Base-by-base conservation (phyloP, 805 yeast genomes). In the Ascoidea tarda region DNA sequence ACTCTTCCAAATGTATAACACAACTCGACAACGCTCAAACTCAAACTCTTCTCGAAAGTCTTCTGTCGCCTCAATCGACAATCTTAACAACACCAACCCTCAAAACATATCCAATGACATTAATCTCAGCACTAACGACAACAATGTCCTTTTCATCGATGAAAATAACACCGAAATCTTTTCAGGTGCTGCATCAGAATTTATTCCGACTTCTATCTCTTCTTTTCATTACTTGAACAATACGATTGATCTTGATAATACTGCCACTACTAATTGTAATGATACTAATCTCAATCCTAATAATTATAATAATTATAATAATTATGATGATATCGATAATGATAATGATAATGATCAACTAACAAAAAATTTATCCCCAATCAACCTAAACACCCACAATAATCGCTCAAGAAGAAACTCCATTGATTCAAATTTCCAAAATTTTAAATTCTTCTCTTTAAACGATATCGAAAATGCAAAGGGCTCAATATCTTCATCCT, bases 401-500 rank as follows among this genome's bases (percentile, higher is more conserved):
- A 12, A 32, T 54, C 55, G 5, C 50, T 66, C 69, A 16, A 60
- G 73, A 31, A 68, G 72, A 10, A 57, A 59, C 44, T 63, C 67
- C 1, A 53, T 63, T 6, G 68, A 64, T 16, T 62, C 55, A 5
- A 50, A 32, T 28, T 14, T 32, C 16, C 50, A 48, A 28, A 72
- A 81, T 52, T 91, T 93, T 69, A 77, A 80, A 55, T 91, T 90
- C 64, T 91, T 91, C 66, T 80, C 91, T 8, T 73, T 84, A 4
- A 87, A 85, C 53, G 93, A 88, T 58, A 82, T 91, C 49, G 90
- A 84, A 60, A 72, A 76, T 50, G 97, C 98, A 0, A 93, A 86
- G 52, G 96, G 96, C 49, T 70, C 66, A 5, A 75, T 91, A 1
- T 86, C 96, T 1, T 83, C 8, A 10, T 38, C 44, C 4, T 38